These are phyloP conservation scores for Xylariaceae sp. DNA, from an alignment of 2,329 filamentous ascomycete species.

Conservation along the genomic window DNA sequence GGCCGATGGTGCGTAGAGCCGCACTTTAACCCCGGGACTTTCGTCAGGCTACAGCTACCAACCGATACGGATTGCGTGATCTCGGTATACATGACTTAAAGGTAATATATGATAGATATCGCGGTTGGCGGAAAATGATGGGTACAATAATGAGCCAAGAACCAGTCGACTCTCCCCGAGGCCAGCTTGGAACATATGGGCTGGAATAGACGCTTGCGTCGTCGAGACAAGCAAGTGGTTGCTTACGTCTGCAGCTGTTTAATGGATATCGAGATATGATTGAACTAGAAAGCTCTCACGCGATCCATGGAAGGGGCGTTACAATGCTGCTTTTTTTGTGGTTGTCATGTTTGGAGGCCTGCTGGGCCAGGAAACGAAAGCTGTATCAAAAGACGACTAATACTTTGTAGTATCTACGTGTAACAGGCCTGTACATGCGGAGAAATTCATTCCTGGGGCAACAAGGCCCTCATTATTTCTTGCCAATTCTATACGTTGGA, in stretches of 20 bases:
- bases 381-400: conserved; percentile 25
- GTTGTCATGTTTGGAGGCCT: conserved; percentile 19
- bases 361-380: conserved; percentile 4
- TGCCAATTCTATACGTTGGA: neutral
- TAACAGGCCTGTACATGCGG: conserved; percentile 26
- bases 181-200: conserved; percentile 10
- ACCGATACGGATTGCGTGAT: conserved; percentile 31
- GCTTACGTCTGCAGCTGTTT: conserved; percentile 29
- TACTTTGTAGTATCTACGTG: conserved; percentile 29
- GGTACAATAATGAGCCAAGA: conserved; percentile 26
- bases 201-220: conserved; percentile 5
- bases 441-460: conserved; percentile 12
- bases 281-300: conserved; percentile 40
- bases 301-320: conserved; percentile 36
- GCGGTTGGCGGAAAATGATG: conserved; percentile 20
- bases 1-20: conserved; percentile 45
- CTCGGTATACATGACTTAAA: conserved; percentile 24
- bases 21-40: conserved; percentile 31
- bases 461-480: neutral
- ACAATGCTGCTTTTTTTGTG: conserved; percentile 20
- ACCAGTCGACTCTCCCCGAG: conserved; percentile 10
- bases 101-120: conserved; percentile 33
- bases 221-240: conserved; percentile 28
- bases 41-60: conserved; percentile 26
- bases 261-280: conserved; percentile 44